These are phyloP conservation scores for Aspergillus conjunctus DNA, from an alignment of 495 filamentous ascomycete genomes.

Conservation along the genomic window DNA sequence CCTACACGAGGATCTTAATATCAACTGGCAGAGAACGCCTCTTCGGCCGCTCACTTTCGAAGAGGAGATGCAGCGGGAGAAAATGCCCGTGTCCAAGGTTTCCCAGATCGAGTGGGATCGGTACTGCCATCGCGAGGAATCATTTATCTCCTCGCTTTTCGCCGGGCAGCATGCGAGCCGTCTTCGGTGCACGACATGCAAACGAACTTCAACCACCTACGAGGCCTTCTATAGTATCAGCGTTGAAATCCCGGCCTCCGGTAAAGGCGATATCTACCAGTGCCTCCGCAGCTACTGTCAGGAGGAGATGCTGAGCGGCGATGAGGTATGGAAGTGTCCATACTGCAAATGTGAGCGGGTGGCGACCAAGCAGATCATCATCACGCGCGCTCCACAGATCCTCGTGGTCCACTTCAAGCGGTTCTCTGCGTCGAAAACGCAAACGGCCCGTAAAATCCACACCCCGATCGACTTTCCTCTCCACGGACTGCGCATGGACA, in stretches of 20 bases:
- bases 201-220: constrained; percentile 69
- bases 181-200: constrained; percentile 64
- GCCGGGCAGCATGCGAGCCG: constrained; percentile 70
- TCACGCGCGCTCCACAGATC: constrained; percentile 70
- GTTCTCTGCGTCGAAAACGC: constrained; percentile 60
- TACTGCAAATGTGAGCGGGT: constrained; percentile 67
- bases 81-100: constrained; percentile 59
- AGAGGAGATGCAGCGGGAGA: constrained; percentile 66
- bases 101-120: constrained; percentile 69
- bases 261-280: constrained; percentile 57
- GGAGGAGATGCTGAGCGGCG: constrained; percentile 66
- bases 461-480: constrained; percentile 71
- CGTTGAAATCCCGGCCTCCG: constrained; percentile 62
- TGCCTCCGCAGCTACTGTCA: constrained; percentile 69
- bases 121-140: constrained; percentile 67
- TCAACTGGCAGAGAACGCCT: constrained; percentile 60
- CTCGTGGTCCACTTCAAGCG: constrained; percentile 78
- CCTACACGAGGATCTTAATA: constrained; percentile 76
- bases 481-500: constrained; percentile 62
- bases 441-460: constrained; percentile 64
- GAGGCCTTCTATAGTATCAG: constrained; percentile 70
- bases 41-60: constrained; percentile 59
- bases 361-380: constrained; percentile 72
- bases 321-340: constrained; percentile 72
- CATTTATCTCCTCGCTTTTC: constrained; percentile 68